A percentile compares a stretch with the other conserved stretches of the same genome.
phyloP scores from a whole-genome alignment of 2,329 filamentous ascomycete genomes.

The Penicillium thymicola region DNA sequence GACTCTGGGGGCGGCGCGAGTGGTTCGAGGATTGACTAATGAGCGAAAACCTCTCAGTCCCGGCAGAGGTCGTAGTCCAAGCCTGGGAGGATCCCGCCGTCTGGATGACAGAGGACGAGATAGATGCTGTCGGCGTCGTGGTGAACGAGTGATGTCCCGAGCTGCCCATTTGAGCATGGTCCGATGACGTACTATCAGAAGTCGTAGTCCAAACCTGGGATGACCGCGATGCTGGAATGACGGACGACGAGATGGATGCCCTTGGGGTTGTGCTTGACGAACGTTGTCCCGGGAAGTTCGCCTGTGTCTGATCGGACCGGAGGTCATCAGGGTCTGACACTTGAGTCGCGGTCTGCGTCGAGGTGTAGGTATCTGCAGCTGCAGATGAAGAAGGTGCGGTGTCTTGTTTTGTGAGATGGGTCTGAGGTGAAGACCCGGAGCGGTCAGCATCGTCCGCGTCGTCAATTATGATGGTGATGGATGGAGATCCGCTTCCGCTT shows the following conservation, averaged over 20 bases:
- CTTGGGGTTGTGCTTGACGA: conserved; percentile 4
- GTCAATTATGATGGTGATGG: conserved; percentile 19
- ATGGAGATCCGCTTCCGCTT: conserved; percentile 25
- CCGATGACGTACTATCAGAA: background rate
- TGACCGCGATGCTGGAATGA: conserved; percentile 4
- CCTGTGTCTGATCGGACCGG: background rate
- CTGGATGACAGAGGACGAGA: background rate
- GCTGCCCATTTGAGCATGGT: background rate
- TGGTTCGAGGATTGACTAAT: background rate
- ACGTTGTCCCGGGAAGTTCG: background rate
- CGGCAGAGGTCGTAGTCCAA: conserved; percentile 9
- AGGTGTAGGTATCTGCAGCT: background rate
- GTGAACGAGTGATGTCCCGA: conserved; percentile 2
- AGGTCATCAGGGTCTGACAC: background rate
- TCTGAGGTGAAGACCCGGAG: background rate
- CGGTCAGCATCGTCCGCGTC: background rate
- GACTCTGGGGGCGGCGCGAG: background rate
- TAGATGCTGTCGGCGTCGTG: conserved; percentile 1
- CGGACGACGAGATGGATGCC: conserved; percentile 1
- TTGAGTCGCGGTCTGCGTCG: conserved; percentile 7
- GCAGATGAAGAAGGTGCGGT: background rate
- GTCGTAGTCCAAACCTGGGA: conserved; percentile 15
- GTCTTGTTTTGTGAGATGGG: conserved; percentile 5
- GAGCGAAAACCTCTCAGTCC: background rate
- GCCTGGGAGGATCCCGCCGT: conserved; percentile 13